Base-by-base conservation (phyloP, 176 grass and related monocot species). In the Oryza meyeriana region DNA sequence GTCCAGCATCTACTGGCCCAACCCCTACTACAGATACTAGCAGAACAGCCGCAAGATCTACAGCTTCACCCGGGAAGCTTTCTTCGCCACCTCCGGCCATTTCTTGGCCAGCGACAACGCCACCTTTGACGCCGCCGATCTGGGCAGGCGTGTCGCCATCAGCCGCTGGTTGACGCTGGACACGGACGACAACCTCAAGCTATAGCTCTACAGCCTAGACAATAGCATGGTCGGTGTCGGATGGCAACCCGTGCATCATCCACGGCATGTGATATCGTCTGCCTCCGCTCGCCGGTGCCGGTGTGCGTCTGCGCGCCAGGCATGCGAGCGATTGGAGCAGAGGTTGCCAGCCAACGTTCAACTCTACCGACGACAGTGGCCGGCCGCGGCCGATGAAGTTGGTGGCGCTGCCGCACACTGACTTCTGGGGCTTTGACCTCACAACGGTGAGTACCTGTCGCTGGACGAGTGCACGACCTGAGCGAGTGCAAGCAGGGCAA, bases 1-100 rank as follows among this genome's bases (percentile, higher is more conserved):
- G n/a, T 85, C 86, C 48, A 85, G 84, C 64, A 85, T 94, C 45
- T 94, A 94, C 79, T 94, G 92, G 92, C 89, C 92, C 64, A 20
- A 76, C 72, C 86, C 89, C 3, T 76, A 77, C 71, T 34, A 28
- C n/a, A 85, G 48, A 36, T 50, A 86, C 52, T 81, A 82, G 47
- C 8, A 13, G 8, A 92, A 95, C 82, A 77, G 69, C 18, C 81
- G 90, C 81, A 88, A 67, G 39, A 65, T 64, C 32, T 33, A 87
- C 72, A 92, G 92, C 69, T 90, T 84, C 66, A 86, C 71, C 31
- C 68, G 32, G 32, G 32, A 74, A 57, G 93, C 84, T 5, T 36
- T 71, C 55, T 70, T 92, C 24, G 79, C 92, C 75, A 33, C 6
- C 22, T 29, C 24, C n/a, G 61, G 61, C 22, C 61, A 64, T 64